Conservation (phyloP, 2,329 filamentous ascomycete genomes). For the Nigrospora osmanthi region DNA sequence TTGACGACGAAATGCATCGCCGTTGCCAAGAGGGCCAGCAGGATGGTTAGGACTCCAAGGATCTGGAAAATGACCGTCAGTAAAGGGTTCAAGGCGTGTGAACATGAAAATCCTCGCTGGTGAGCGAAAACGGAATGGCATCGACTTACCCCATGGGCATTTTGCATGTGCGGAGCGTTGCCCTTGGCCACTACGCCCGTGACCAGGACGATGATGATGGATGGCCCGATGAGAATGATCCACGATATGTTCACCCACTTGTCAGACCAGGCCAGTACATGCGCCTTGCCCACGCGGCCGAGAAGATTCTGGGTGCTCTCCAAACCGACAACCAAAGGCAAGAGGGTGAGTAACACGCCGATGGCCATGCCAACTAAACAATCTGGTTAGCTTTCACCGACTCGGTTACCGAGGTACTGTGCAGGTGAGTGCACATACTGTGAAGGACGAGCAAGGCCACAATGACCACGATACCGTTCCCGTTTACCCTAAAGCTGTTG, state of each 20-base stretch:
- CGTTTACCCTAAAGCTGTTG: slow-evolving; percentile 10
- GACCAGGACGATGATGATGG: slow-evolving; percentile 14
- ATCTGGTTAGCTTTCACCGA: background rate
- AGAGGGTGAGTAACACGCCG: slow-evolving; percentile 13
- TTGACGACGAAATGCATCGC: slow-evolving; percentile 16
- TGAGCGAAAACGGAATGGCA: background rate
- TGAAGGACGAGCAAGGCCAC: slow-evolving; percentile 15
- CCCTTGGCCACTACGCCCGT: slow-evolving; percentile 17
- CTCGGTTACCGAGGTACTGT: background rate
- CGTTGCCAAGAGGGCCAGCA: slow-evolving; percentile 15
- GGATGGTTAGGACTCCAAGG: slow-evolving; percentile 16
- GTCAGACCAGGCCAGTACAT: slow-evolving; percentile 13
- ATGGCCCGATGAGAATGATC: slow-evolving; percentile 16
- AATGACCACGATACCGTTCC: slow-evolving; percentile 10
- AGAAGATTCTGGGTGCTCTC: slow-evolving; percentile 17
- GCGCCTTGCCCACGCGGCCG: slow-evolving; percentile 9
- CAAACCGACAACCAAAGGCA: slow-evolving; percentile 19
- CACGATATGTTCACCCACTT: slow-evolving; percentile 16
- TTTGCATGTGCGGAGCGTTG: slow-evolving; percentile 16
- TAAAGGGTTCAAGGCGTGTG: too few species aligned
- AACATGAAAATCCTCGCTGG: too few species aligned
- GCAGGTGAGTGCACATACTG: slow-evolving; percentile 9
- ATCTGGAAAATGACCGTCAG: slow-evolving; percentile 9
- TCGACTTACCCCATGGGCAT: slow-evolving; percentile 19
- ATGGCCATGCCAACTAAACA: slow-evolving; percentile 16